Conservation (phyloP, 2,329 filamentous ascomycete genomes). For the Fusarium napiforme region DNA sequence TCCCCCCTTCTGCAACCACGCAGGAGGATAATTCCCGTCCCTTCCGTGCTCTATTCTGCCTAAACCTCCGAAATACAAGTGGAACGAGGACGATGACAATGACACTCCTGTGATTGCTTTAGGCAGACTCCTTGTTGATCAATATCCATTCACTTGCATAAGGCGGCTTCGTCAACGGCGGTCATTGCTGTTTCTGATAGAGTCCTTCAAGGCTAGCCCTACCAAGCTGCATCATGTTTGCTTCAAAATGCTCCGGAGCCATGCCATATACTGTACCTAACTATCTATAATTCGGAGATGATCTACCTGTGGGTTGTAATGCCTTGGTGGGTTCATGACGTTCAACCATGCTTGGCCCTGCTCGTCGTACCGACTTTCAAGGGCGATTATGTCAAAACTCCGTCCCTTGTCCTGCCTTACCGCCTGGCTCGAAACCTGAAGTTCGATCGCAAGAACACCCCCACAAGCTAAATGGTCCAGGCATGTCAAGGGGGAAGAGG, state of each 20-base stretch:
- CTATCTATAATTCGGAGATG: slow-evolving; percentile 1
- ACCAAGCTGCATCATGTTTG: slow-evolving; percentile 2
- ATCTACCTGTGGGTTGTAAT: neutral
- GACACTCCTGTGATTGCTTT: neutral
- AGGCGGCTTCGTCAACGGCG: neutral
- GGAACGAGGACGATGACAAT: slow-evolving; percentile 14
- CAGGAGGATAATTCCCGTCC: slow-evolving; percentile 7
- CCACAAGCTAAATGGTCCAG: neutral
- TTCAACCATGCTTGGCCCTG: neutral
- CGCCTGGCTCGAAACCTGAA: slow-evolving; percentile 6
- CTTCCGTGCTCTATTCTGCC: slow-evolving; percentile 17
- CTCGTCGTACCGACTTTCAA: neutral
- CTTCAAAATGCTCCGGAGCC: neutral
- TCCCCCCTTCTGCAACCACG: neutral
- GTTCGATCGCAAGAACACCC: neutral
- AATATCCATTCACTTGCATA: slow-evolving; percentile 4
- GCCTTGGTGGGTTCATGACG: slow-evolving; percentile 11
- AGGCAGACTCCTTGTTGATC: slow-evolving; percentile 10
- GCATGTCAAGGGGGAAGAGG: slow-evolving; percentile 5
- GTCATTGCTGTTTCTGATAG: slow-evolving; percentile 8
- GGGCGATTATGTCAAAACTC: neutral
- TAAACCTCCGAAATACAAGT: slow-evolving; percentile 18
- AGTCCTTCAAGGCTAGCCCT: slow-evolving; percentile 25
- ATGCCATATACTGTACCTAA: neutral
- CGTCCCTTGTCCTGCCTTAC: slow-evolving; percentile 5